Percentiles rank a stretch among this genome's conserved stretches.
phyloP scores from a whole-genome alignment of 108 stramenopile species.

The Hondaea fermentalgiana region DNA sequence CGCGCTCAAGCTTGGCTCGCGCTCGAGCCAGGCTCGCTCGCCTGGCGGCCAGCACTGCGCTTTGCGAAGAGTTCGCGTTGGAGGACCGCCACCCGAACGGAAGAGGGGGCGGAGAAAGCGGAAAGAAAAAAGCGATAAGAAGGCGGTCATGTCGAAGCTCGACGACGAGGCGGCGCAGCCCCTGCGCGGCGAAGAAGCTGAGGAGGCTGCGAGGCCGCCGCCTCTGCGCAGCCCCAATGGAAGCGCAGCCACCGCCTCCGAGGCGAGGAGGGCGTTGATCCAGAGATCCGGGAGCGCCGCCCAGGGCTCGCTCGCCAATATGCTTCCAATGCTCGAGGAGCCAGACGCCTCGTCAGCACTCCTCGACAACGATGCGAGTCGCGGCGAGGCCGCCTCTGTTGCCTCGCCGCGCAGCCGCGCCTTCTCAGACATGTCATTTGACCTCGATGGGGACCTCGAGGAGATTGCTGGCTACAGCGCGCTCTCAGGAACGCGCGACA shows the following conservation, averaged over 20 bases:
- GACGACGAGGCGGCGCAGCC: neutral
- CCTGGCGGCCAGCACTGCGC: too few species aligned
- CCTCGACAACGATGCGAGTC: neutral
- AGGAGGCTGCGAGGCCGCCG: neutral
- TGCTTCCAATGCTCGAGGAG: neutral
- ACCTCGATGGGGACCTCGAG: neutral
- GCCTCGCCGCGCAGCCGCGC: neutral
- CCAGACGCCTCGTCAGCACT: neutral
- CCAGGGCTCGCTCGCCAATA: neutral
- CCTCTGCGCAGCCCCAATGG: neutral
- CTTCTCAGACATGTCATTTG: slow-evolving; percentile 1
- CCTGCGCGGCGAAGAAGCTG: neutral
- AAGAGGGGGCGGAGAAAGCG: too few species aligned
- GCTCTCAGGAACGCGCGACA: neutral
- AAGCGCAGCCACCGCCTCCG: neutral
- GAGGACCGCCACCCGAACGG: too few species aligned
- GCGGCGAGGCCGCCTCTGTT: too few species aligned
- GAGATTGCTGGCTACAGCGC: neutral
- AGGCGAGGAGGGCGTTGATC: neutral
- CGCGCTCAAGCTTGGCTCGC: too few species aligned
- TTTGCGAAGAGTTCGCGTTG: too few species aligned
- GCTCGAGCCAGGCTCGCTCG: too few species aligned
- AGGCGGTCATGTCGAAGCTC: neutral
- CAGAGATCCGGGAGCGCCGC: neutral
- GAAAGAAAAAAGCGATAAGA: too few species aligned